Conservation (phyloP, 2,329 filamentous ascomycete species). For the Colletotrichum eremochloae region DNA sequence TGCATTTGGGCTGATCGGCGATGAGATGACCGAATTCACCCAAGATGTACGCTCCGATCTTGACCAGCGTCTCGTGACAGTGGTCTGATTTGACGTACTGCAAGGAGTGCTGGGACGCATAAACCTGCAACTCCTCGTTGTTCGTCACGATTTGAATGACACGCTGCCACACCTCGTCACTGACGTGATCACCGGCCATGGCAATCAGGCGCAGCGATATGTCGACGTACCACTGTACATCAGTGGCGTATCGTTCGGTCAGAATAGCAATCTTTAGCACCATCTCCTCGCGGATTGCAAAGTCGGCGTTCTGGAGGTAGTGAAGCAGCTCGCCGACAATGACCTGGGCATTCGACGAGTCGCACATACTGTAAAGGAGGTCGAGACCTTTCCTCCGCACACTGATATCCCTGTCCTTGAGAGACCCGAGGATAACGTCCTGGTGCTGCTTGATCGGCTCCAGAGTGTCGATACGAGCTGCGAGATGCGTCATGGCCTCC, state of each 20-base stretch:
- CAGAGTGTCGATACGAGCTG: conserved; percentile 91
- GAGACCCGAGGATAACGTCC: conserved; percentile 91
- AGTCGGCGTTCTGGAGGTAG: conserved; percentile 96
- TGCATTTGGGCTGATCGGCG: conserved; percentile 91
- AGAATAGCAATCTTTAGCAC: conserved; percentile 98
- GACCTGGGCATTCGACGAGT: conserved; percentile 90
- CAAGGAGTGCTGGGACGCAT: conserved; percentile 92
- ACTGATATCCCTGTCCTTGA: conserved; percentile 96
- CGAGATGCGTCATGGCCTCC: conserved; percentile 98
- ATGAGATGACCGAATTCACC: conserved; percentile 98
- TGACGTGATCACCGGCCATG: conserved; percentile 97
- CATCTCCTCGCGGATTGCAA: conserved; percentile 99
- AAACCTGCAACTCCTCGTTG: conserved; percentile 97
- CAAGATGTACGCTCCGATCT: conserved; percentile 95
- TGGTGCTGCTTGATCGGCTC: conserved; percentile 99
- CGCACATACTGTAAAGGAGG: conserved; percentile 99
- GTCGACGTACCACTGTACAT: conserved; percentile 99
- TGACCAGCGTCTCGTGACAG: conserved; percentile 96
- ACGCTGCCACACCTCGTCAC: conserved; percentile 98
- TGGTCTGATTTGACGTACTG: conserved; percentile 93
- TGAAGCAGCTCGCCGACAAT: conserved; percentile 95
- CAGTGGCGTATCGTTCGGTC: conserved; percentile 98
- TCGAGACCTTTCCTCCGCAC: conserved; percentile 96
- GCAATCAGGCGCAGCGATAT: conserved; percentile 94
- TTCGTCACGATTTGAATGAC: conserved; percentile 99